Evolutionary conservation across 306 rosid species (phyloP).

Genomic region (Gastrolobium bilobum): DNA sequence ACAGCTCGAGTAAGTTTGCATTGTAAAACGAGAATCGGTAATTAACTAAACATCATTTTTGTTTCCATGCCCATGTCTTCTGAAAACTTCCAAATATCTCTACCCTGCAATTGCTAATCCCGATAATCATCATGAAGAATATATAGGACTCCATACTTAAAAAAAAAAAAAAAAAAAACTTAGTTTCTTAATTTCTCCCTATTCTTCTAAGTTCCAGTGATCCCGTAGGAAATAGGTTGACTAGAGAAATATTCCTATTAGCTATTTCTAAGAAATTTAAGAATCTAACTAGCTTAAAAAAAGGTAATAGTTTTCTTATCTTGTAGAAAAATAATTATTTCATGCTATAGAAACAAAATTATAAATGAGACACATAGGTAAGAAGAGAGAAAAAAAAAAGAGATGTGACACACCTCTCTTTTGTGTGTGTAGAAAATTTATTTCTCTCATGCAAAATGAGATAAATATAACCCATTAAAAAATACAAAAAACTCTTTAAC

Average conservation of each 20-base stretch:
- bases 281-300: not conserved
- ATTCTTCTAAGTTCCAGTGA: not conserved
- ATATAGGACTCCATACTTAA: not conserved
- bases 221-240: not conserved
- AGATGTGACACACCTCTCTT: no score
- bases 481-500: not conserved
- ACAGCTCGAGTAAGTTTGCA: slow-evolving; percentile 78
- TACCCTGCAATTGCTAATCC: slow-evolving; percentile 70
- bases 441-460: no score
- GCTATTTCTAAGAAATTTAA: not conserved
- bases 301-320: no score
- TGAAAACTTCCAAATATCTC: slow-evolving; percentile 58
- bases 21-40: slow-evolving; percentile 51
- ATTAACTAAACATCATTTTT: slow-evolving; percentile 51
- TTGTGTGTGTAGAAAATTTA: no score
- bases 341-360: no score
- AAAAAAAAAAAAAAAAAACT: not conserved
- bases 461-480: no score
- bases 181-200: not conserved
- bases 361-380: no score
- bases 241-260: not conserved
- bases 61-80: slow-evolving; percentile 79
- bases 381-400: no score
- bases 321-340: no score
- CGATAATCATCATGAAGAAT: slow-evolving; percentile 50